Conservation (phyloP, 2,329 filamentous ascomycete genomes). For the Monilinia laxa region DNA sequence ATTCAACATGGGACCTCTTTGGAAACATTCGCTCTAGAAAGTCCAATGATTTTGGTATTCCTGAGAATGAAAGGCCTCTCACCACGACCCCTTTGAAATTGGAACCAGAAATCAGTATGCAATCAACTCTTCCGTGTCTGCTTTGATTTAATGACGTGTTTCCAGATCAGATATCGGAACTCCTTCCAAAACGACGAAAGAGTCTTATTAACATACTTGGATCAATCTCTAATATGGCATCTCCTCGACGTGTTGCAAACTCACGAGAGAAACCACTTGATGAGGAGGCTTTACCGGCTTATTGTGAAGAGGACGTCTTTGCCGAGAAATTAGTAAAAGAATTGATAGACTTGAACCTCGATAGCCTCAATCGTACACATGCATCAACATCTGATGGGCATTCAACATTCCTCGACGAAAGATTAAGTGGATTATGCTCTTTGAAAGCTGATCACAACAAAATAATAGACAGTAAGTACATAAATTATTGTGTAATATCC, state of each 20-base stretch:
- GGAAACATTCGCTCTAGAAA: constrained; percentile 7
- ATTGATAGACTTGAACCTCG: background rate
- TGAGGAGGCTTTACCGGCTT: background rate
- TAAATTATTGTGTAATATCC: background rate
- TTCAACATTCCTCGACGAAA: background rate
- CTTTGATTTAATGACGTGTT: background rate
- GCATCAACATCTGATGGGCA: background rate
- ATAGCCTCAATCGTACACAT: background rate
- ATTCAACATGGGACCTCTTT: constrained; percentile 30
- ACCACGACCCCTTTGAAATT: constrained; percentile 25
- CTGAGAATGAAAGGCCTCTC: constrained; percentile 17
- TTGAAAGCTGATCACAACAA: background rate
- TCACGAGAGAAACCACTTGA: constrained; percentile 5
- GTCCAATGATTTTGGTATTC: background rate
- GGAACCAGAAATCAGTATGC: constrained; percentile 3
- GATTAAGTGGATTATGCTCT: too few relatives aligned
- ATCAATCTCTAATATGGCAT: constrained; percentile 29
- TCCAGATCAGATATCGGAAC: background rate
- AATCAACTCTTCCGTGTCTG: background rate
- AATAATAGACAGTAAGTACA: background rate
- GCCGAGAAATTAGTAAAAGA: constrained; percentile 11
- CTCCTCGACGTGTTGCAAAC: constrained; percentile 20
- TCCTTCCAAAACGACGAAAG: constrained; percentile 28
- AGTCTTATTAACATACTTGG: constrained; percentile 35
- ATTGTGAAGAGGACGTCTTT: constrained; percentile 11